Evolutionary conservation across 2,329 filamentous ascomycete species (phyloP).

Genomic region (Colletotrichum nymphaeae): DNA sequence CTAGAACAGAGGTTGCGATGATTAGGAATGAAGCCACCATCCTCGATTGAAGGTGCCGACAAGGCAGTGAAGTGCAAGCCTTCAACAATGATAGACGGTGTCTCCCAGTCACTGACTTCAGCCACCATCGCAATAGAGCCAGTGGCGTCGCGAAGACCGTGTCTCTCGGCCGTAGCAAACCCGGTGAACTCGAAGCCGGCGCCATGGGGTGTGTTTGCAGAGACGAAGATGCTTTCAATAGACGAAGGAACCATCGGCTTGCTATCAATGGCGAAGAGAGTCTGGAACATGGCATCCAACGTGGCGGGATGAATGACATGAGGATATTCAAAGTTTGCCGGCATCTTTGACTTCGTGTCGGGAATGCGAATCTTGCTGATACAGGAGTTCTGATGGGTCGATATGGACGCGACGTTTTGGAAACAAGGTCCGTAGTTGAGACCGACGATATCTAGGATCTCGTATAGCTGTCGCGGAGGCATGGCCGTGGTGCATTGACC

Average conservation of each 20-base stretch:
- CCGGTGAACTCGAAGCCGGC: constrained; percentile 52
- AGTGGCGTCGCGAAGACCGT: constrained; percentile 50
- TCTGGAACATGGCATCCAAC: constrained; percentile 67
- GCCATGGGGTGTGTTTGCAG: constrained; percentile 48
- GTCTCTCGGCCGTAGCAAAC: constrained; percentile 50
- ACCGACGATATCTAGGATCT: constrained; percentile 60
- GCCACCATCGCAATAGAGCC: constrained; percentile 56
- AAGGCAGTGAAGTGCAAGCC: constrained; percentile 58
- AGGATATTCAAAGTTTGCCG: constrained; percentile 61
- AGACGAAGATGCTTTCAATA: constrained; percentile 59
- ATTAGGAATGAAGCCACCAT: constrained; percentile 56
- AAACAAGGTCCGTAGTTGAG: constrained; percentile 64
- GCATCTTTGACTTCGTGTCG: constrained; percentile 65
- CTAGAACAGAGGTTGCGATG: constrained; percentile 61
- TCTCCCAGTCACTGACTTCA: constrained; percentile 44
- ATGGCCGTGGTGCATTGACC: constrained; percentile 46
- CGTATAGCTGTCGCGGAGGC: constrained; percentile 60
- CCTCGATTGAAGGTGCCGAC: constrained; percentile 39
- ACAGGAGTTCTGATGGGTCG: constrained; percentile 48
- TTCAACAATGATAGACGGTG: constrained; percentile 55
- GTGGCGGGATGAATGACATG: constrained; percentile 69
- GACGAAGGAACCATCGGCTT: constrained; percentile 62
- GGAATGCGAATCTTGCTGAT: constrained; percentile 55
- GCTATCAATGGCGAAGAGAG: constrained; percentile 57
- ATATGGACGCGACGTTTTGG: constrained; percentile 55